These are phyloP conservation scores for Pseudopyricularia javanii DNA, from an alignment of 2,329 filamentous ascomycete species.

Conservation along the genomic window DNA sequence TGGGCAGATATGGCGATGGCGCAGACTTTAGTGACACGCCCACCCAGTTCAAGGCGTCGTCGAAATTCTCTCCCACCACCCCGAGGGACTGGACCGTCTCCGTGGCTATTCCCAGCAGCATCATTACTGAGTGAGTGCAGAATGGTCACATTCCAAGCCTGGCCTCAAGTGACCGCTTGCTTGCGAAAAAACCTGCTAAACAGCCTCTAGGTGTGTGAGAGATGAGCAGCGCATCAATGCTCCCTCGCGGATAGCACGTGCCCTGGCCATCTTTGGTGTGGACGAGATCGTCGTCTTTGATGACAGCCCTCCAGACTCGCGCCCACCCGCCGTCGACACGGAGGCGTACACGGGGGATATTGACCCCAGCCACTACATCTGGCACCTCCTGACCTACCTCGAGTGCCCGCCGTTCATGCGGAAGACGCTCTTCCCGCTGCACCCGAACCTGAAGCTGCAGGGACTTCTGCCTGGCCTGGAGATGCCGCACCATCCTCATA, in stretches of 20 bases:
- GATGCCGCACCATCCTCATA: slow-evolving; percentile 72
- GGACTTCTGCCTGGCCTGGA: slow-evolving; percentile 67
- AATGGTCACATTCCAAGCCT: background rate
- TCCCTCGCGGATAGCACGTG: slow-evolving; percentile 66
- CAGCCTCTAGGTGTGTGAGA: slow-evolving; percentile 45
- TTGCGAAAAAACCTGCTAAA: background rate
- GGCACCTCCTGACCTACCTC: slow-evolving; percentile 68
- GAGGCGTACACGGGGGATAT: slow-evolving; percentile 53
- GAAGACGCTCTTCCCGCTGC: slow-evolving; percentile 61
- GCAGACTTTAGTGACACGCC: slow-evolving; percentile 16
- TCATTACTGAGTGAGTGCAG: slow-evolving; percentile 54
- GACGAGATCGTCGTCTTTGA: slow-evolving; percentile 78
- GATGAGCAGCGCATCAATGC: slow-evolving; percentile 64
- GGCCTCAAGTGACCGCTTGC: too few species aligned
- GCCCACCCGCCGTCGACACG: slow-evolving; percentile 34
- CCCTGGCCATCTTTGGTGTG: slow-evolving; percentile 69
- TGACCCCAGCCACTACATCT: slow-evolving; percentile 69
- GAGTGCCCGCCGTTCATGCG: slow-evolving; percentile 78
- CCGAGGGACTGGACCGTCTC: slow-evolving; percentile 64
- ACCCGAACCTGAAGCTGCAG: slow-evolving; percentile 64
- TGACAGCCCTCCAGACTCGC: slow-evolving; percentile 41
- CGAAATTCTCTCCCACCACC: slow-evolving; percentile 51
- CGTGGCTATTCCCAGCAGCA: slow-evolving; percentile 66
- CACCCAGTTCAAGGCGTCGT: slow-evolving; percentile 55
- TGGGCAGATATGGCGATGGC: slow-evolving; percentile 21